phyloP scores from a whole-genome alignment of 2,329 filamentous ascomycete species.

The Trichoderma koningiopsis region DNA sequence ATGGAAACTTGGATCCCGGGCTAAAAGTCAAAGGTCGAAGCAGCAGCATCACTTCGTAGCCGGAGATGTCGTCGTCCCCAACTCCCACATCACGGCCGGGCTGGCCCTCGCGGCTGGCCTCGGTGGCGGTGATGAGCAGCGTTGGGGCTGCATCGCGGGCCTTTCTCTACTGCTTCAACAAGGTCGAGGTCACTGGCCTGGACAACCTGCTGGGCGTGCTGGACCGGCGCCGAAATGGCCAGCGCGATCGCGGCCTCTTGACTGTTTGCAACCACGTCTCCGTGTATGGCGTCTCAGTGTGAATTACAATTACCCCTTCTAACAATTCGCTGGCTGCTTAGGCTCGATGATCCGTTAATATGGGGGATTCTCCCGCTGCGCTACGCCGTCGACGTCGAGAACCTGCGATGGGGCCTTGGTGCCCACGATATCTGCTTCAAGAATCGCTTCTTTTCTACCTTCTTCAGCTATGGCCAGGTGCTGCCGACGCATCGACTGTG shows the following conservation, averaged over 20 bases:
- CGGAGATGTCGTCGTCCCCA: constrained; percentile 28
- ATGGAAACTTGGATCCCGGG: constrained; percentile 2
- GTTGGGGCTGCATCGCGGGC: constrained; percentile 70
- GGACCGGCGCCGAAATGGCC: constrained; percentile 67
- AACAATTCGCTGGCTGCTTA: constrained; percentile 42
- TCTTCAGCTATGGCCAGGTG: constrained; percentile 89
- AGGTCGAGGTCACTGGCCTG: constrained; percentile 74
- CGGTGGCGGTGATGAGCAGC: constrained; percentile 72
- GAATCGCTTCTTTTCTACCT: constrained; percentile 70
- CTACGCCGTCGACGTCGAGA: constrained; percentile 71
- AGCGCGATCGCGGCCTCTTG: constrained; percentile 74
- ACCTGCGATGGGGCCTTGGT: constrained; percentile 84
- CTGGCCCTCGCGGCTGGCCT: constrained; percentile 71
- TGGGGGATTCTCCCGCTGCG: constrained; percentile 85
- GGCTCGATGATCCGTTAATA: constrained; percentile 89
- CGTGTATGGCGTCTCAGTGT: constrained; percentile 35
- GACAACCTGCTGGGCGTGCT: constrained; percentile 74
- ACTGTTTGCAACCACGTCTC: constrained; percentile 61
- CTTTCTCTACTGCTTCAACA: constrained; percentile 76
- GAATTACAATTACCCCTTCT: neutral
- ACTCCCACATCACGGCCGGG: constrained; percentile 51
- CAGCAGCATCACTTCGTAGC: neutral
- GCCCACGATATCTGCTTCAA: constrained; percentile 96
- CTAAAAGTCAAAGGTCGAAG: neutral
- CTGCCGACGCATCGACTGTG: constrained; percentile 82